These are phyloP conservation scores for Physcomitrium patens DNA, from an alignment of 225 moss, liverwort and hornwort species.

Conservation along the genomic window DNA sequence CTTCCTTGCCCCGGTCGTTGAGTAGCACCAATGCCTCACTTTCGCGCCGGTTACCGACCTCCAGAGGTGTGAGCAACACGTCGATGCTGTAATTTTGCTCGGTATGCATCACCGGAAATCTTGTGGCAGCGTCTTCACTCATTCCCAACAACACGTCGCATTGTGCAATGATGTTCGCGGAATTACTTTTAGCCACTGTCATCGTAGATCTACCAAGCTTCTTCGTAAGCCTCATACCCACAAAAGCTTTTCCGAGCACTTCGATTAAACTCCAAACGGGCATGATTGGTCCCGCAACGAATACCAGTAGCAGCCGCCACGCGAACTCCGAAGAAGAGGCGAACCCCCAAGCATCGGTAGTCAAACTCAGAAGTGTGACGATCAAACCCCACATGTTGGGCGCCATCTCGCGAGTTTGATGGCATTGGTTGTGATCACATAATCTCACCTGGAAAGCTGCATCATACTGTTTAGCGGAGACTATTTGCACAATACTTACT, in stretches of 20 bases:
- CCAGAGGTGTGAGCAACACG: constrained; percentile 55
- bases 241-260: constrained; percentile 58
- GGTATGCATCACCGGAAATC: constrained; percentile 58
- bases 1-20: constrained; percentile 61
- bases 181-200: constrained; percentile 61
- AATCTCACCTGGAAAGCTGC: constrained; percentile 17
- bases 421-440: constrained; percentile 44
- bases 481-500: constrained; percentile 18
- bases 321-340: constrained; percentile 58
- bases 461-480: constrained; percentile 10
- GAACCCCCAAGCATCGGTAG: constrained; percentile 65
- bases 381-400: constrained; percentile 56
- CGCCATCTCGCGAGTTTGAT: constrained; percentile 54
- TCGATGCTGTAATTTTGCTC: constrained; percentile 68
- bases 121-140: constrained; percentile 59
- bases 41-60: constrained; percentile 56
- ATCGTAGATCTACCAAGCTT: constrained; percentile 52
- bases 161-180: constrained; percentile 57
- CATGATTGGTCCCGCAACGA: constrained; percentile 66
- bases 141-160: constrained; percentile 59
- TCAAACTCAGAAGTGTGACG: constrained; percentile 51
- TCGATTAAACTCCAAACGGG: constrained; percentile 67
- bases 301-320: constrained; percentile 56
- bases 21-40: constrained; percentile 55
- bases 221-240: constrained; percentile 50